Base-by-base conservation (phyloP, 2,329 filamentous ascomycete genomes). In the Alternaria angustiovoidea region DNA sequence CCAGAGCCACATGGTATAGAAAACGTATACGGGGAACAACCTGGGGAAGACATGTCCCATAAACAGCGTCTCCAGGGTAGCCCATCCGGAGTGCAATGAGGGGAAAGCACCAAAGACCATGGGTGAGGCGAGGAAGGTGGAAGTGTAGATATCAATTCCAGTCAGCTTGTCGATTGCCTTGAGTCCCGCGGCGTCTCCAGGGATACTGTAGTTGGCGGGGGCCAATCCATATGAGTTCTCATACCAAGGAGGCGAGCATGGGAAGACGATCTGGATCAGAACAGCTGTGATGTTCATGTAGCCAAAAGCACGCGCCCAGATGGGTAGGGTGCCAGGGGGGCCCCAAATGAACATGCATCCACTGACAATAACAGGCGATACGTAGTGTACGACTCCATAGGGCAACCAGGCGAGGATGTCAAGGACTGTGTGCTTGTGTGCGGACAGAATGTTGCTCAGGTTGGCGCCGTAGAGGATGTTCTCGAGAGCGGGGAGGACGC, bases 401-500 rank as follows among this genome's bases (percentile, higher is more conserved):
- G 94, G 94, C 22, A 98, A 81, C 94, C 94, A 97, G 16, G 94
- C 94, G 56, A 97, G 82, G 56, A 98, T 84, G 75, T 97, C 94
- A 57, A 97, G 87, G 49, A 92, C 84, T 7, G 91, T 87, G 79
- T 91, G 89, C 72, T 94, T 92, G 81, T 97, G 92, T 46, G 92
- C 92, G 14, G 94, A 96, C 55, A 98, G 87, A 73, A 97, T 96
- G 79, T 97, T 97, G 82, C 93, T 96, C 59, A 97, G 85, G 80
- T 97, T 97, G 64, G 94, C 93, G 70, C 94, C 94, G 76, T 97
- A 98, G 34, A 98, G 86, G 64, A 98, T 95, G 79, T 98, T 97
- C 81, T 98, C 94, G 65, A 98, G 87, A 18, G 94, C 93, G 5
- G 94, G 94, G 36, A 98, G 86, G 28, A 98, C 93, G 73, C 94